phyloP scores from a whole-genome alignment of 495 filamentous ascomycete species.

The Hypoxylon lienhwacheense region DNA sequence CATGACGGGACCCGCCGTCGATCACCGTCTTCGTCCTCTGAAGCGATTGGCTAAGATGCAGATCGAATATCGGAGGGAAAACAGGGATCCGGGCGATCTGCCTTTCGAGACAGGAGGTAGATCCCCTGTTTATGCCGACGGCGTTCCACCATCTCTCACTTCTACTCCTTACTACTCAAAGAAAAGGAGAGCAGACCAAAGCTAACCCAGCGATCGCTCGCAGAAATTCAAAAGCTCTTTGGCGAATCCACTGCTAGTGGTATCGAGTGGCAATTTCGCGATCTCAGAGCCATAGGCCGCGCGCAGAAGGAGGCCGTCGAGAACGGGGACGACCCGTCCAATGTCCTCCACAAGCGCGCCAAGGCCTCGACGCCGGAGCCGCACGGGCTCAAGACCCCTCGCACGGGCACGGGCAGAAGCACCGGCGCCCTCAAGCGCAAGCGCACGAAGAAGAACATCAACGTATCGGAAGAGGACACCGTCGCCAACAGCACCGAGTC shows the following conservation, averaged over 20 bases:
- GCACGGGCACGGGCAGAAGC: constrained; percentile 2
- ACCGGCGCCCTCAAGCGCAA: constrained; percentile 28
- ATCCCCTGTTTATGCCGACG: background rate
- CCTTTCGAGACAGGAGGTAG: constrained; percentile 27
- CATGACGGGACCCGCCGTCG: constrained; percentile 40
- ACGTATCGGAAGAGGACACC: constrained; percentile 8
- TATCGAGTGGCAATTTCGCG: constrained; percentile 52
- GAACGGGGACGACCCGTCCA: constrained; percentile 34
- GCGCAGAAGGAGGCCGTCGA: constrained; percentile 42
- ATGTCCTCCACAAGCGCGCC: background rate
- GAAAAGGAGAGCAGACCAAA: constrained; percentile 1
- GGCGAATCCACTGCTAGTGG: constrained; percentile 48
- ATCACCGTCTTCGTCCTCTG: constrained; percentile 51
- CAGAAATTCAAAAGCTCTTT: constrained; percentile 49
- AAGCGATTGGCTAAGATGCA: constrained; percentile 40
- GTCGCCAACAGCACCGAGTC: background rate
- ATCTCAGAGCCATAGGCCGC: constrained; percentile 46
- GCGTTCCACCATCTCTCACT: background rate
- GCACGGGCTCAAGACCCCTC: constrained; percentile 8
- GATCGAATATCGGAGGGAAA: background rate
- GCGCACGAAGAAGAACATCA: constrained; percentile 18
- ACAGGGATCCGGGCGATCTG: constrained; percentile 25
- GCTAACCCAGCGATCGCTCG: background rate
- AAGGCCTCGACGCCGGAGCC: background rate
- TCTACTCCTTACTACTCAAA: background rate